phyloP scores from a whole-genome alignment of 306 rosid genomes.

The Rosa persica region DNA sequence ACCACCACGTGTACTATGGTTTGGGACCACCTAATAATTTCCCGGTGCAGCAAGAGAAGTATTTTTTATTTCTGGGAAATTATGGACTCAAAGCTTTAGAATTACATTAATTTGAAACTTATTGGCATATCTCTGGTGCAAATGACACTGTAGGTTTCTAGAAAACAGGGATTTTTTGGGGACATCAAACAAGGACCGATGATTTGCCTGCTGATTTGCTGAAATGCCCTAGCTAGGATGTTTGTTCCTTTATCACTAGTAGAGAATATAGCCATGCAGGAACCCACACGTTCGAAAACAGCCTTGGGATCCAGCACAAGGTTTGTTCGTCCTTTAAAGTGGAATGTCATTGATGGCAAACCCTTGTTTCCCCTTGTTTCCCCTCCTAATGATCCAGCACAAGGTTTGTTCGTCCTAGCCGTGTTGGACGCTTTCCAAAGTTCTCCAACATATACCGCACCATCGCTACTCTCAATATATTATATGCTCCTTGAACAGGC shows the following conservation, averaged over 20 bases:
- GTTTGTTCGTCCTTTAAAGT: neutral
- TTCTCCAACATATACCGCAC: neutral
- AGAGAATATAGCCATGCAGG: conserved; percentile 3
- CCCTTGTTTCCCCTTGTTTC: too few species aligned
- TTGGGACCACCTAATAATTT: too few species aligned
- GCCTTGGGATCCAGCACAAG: neutral
- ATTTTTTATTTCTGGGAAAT: neutral
- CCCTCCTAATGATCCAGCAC: neutral
- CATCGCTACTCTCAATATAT: neutral
- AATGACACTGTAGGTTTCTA: neutral
- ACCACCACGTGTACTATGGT: too few species aligned
- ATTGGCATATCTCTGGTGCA: conserved; percentile 1
- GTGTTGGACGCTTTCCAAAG: neutral
- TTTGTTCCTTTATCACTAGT: neutral
- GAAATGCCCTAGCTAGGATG: conserved; percentile 10
- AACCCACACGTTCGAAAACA: neutral
- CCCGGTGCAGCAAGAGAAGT: neutral
- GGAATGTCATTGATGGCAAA: neutral
- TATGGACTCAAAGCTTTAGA: neutral
- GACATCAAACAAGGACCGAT: conserved; percentile 1
- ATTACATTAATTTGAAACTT: neutral
- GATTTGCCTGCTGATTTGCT: conserved; percentile 15
- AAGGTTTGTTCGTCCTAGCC: too few species aligned
- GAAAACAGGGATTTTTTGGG: too few species aligned
- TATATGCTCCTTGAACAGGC: neutral